Conservation (phyloP, 768 basidiomycete species). For the Tulasnella sp. region DNA sequence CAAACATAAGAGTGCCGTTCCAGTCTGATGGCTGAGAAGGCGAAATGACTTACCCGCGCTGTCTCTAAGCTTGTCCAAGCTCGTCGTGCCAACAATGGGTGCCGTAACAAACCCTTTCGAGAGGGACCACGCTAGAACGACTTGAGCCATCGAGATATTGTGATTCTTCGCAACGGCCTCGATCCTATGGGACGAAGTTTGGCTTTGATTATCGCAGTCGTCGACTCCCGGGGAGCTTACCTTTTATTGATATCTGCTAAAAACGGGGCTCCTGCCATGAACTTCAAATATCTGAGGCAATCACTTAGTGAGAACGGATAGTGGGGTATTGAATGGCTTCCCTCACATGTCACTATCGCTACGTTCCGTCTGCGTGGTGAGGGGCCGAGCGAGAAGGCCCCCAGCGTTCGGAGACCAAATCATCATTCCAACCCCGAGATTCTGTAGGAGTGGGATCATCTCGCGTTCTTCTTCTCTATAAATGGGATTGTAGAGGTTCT, state of each 20-base stretch:
- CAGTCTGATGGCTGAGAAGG: neutral
- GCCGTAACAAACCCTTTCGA: constrained; percentile 37
- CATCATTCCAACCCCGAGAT: constrained; percentile 26
- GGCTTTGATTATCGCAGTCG: neutral
- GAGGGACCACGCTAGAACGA: constrained; percentile 44
- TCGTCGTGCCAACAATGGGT: constrained; percentile 52
- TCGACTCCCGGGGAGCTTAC: neutral
- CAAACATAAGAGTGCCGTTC: neutral
- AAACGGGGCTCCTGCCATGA: neutral
- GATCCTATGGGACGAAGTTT: neutral
- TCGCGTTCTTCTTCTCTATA: constrained; percentile 15
- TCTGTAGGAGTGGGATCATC: constrained; percentile 1
- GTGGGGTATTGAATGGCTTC: neutral
- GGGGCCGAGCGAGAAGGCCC: constrained; percentile 24
- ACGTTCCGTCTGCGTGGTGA: neutral
- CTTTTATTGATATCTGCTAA: neutral
- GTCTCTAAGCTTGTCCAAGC: constrained; percentile 45
- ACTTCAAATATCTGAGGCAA: neutral
- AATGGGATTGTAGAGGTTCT: constrained; percentile 6
- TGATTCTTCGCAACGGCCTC: neutral
- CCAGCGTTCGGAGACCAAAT: constrained; percentile 27
- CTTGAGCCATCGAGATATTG: constrained; percentile 16
- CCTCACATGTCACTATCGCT: neutral
- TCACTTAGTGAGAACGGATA: neutral
- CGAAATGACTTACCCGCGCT: constrained; percentile 36